phyloP scores from a whole-genome alignment of 805 yeast genomes.

The Myxozyma sirexii region DNA sequence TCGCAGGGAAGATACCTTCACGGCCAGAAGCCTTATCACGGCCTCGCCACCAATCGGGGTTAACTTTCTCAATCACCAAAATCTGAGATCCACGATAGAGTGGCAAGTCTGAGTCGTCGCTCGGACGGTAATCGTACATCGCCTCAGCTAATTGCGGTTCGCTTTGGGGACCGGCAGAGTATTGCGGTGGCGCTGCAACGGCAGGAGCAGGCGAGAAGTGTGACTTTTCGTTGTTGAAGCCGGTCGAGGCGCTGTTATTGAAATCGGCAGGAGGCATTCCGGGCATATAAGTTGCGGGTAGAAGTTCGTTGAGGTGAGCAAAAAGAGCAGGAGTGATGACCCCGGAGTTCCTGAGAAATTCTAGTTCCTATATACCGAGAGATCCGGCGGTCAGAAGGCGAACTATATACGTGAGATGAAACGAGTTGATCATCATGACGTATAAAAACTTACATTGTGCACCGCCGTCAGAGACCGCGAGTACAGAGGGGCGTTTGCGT shows the following conservation, averaged over 20 bases:
- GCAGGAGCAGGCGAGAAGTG: constrained; percentile 17
- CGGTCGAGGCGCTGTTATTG: neutral
- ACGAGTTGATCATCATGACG: constrained; percentile 3
- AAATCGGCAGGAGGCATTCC: constrained; percentile 34
- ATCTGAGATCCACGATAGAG: constrained; percentile 69
- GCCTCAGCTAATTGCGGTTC: constrained; percentile 55
- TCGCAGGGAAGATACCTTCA: constrained; percentile 87
- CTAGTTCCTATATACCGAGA: constrained; percentile 57
- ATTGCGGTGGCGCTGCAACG: constrained; percentile 32
- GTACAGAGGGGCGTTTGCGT: constrained; percentile 42
- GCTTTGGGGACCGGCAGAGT: constrained; percentile 32
- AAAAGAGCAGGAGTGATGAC: constrained; percentile 64
- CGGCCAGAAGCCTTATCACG: constrained; percentile 47
- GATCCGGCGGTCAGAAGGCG: neutral
- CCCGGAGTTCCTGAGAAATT: constrained; percentile 72
- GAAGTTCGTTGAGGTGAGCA: constrained; percentile 51
- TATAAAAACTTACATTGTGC: constrained; percentile 49
- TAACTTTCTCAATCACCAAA: constrained; percentile 68
- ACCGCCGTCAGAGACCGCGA: constrained; percentile 79
- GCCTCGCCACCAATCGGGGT: constrained; percentile 94
- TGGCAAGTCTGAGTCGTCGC: constrained; percentile 72
- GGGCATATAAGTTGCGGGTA: constrained; percentile 53
- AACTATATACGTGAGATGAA: neutral
- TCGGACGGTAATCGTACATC: constrained; percentile 71
- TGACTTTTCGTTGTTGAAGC: constrained; percentile 6